Conservation (phyloP, 345 rosid genomes). For the Eucalyptus fibrosa region DNA sequence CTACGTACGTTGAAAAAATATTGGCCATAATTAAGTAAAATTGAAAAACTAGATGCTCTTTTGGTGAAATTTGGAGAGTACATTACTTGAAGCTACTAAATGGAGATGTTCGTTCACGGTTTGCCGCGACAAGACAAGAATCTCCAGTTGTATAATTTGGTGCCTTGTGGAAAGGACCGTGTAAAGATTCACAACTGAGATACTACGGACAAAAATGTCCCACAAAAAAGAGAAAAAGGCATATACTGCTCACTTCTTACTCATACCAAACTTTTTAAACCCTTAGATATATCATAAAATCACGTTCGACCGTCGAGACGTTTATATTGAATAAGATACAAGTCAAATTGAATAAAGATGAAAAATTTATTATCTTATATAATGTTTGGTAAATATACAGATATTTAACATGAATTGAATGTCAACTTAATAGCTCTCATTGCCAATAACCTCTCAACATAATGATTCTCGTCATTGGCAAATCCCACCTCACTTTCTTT, state of each 20-base stretch:
- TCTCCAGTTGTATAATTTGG: not conserved
- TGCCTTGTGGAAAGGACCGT: not conserved
- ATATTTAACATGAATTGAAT: not conserved
- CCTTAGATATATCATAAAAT: no score
- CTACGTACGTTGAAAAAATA: not conserved
- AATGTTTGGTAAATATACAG: not conserved
- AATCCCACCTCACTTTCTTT: not conserved
- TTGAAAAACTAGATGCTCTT: not conserved
- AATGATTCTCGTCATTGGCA: not conserved
- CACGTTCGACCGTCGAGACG: rapidly evolving
- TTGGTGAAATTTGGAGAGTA: not conserved
- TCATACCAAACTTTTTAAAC: not conserved
- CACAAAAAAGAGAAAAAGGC: not conserved
- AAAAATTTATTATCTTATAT: not conserved
- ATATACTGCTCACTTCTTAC: not conserved
- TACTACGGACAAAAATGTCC: not conserved
- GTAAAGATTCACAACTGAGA: not conserved
- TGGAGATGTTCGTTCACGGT: not conserved
- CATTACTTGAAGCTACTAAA: not conserved
- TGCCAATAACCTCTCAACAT: not conserved
- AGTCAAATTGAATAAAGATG: not conserved
- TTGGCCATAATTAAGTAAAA: not conserved
- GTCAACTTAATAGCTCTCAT: not conserved
- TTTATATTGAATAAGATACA: not conserved
- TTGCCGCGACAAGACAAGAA: not conserved